phyloP scores from a whole-genome alignment of 257 asterid species.

The Prunella vulgaris region DNA sequence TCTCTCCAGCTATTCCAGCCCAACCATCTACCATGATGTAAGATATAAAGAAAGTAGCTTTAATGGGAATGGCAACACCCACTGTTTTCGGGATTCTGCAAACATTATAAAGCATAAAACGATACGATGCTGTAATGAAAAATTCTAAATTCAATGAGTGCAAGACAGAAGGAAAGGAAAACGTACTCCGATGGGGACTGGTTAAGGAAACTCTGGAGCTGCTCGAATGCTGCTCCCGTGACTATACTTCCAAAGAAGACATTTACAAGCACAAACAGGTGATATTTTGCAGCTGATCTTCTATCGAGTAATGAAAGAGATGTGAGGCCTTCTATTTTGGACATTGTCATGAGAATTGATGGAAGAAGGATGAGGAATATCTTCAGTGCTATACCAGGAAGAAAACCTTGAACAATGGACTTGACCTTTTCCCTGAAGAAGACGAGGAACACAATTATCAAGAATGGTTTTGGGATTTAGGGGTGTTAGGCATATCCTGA shows the following conservation, averaged over 20 bases:
- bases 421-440: conserved; percentile 55
- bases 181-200: conserved; percentile 82
- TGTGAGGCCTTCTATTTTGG: conserved; percentile 72
- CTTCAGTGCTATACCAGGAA: conserved; percentile 90
- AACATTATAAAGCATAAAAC: neutral
- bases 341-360: conserved; percentile 68
- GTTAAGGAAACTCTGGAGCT: conserved; percentile 64
- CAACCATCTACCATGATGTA: conserved; percentile 98
- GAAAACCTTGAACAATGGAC: conserved; percentile 87
- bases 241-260: conserved; percentile 86
- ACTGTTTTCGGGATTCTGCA: conserved; percentile 82
- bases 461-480: neutral
- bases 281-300: conserved; percentile 72
- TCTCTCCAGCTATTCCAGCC: conserved; percentile 94
- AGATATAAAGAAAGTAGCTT: conserved; percentile 90
- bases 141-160: neutral
- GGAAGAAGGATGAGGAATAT: conserved; percentile 77
- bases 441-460: conserved; percentile 24
- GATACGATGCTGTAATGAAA: neutral
- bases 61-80: conserved; percentile 88
- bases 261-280: conserved; percentile 72
- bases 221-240: conserved; percentile 90
- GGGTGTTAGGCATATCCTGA: neutral
- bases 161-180: neutral
- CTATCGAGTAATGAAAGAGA: conserved; percentile 79